phyloP scores from a whole-genome alignment of 1,139 yeast species.

The Suhomyces chickasaworum region DNA sequence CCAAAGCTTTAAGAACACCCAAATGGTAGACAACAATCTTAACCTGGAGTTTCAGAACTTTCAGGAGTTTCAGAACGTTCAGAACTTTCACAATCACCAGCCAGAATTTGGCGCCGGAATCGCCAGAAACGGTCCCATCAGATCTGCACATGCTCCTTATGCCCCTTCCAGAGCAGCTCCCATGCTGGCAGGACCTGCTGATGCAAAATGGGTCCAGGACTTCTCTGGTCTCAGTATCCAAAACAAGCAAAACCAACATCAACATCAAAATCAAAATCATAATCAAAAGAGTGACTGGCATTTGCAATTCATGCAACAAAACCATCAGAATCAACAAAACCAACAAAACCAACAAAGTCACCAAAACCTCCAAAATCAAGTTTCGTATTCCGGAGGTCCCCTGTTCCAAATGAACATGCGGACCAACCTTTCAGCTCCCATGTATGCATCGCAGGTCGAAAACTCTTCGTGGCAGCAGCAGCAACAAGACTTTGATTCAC shows the following conservation, averaged over 20 bases:
- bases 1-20: conserved; percentile 12
- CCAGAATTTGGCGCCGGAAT: conserved; percentile 25
- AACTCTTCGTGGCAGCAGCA: conserved; percentile 32
- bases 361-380: conserved; percentile 3
- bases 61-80: conserved; percentile 39
- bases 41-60: conserved; percentile 42
- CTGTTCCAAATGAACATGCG: conserved; percentile 23
- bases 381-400: conserved; percentile 3
- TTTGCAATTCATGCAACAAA: conserved; percentile 22
- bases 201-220: conserved; percentile 12
- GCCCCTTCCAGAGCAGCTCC: background rate
- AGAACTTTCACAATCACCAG: conserved; percentile 27
- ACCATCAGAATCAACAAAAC: conserved; percentile 10
- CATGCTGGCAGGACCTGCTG: conserved; percentile 1
- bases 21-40: conserved; percentile 29
- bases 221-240: conserved; percentile 13
- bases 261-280: no score
- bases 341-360: conserved; percentile 11
- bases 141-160: conserved; percentile 12
- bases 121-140: conserved; percentile 19
- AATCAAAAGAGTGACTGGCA: conserved; percentile 13
- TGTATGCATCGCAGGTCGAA: conserved; percentile 21
- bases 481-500: conserved; percentile 29
- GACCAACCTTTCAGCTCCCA: conserved; percentile 20
- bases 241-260: conserved; percentile 10